These are phyloP conservation scores for Yamadazyma aaseri DNA, from an alignment of 1,139 yeast genomes.

Conservation along the genomic window DNA sequence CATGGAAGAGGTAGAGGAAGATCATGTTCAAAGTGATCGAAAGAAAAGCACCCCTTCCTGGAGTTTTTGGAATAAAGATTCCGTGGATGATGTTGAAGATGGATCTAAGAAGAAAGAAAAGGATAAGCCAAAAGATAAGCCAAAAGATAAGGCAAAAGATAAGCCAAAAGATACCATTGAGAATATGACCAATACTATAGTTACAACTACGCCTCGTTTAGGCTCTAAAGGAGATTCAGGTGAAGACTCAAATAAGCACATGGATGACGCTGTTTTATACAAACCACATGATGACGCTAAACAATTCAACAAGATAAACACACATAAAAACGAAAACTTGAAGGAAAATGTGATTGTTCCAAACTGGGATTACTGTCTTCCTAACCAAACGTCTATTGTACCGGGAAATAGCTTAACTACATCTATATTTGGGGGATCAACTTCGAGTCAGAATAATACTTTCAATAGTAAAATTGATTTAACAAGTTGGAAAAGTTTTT, in stretches of 20 bases:
- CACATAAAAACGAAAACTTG: conserved; percentile 46
- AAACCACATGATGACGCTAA: conserved; percentile 44
- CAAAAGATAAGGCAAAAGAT: conserved; percentile 12
- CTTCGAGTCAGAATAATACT: conserved; percentile 22
- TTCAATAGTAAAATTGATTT: conserved; percentile 24
- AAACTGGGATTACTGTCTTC: conserved; percentile 42
- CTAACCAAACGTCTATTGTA: conserved; percentile 27
- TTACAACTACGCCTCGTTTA: conserved; percentile 29
- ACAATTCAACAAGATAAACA: conserved; percentile 44
- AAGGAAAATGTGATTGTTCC: conserved; percentile 45
- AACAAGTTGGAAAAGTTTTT: conserved; percentile 38
- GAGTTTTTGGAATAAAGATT: conserved; percentile 36
- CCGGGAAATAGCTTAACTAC: conserved; percentile 24
- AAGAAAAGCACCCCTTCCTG: conserved; percentile 31
- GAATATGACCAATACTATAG: conserved; percentile 30
- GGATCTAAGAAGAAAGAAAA: conserved; percentile 3
- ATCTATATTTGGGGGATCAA: conserved; percentile 27
- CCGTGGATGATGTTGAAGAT: conserved; percentile 4
- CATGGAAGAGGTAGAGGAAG: conserved; percentile 30
- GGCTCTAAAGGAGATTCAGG: neutral
- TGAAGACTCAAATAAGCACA: conserved; percentile 16
- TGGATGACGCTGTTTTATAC: conserved; percentile 47
- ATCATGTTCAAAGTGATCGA: conserved; percentile 26
- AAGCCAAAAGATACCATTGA: conserved; percentile 11
- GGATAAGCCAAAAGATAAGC: conserved; percentile 4